These are phyloP conservation scores for Lactifluus echinatus DNA, from an alignment of 768 basidiomycete genomes.

Conservation along the genomic window DNA sequence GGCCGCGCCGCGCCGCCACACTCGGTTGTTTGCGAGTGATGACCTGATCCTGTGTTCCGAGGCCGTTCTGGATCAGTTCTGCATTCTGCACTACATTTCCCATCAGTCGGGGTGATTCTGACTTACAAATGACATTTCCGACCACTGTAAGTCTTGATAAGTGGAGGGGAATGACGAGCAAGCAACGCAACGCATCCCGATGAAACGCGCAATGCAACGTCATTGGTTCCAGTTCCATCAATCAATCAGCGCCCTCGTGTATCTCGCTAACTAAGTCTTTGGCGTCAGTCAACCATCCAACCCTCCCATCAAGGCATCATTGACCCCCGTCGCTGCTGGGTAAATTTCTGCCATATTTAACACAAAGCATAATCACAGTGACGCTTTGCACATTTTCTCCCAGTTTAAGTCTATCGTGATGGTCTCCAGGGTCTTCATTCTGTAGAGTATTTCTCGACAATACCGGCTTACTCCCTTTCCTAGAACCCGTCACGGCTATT, in stretches of 20 bases:
- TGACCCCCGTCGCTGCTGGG: background rate
- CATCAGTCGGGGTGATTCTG: background rate
- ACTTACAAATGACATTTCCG: background rate
- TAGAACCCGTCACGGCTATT: background rate
- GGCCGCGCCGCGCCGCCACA: background rate
- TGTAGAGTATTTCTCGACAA: background rate
- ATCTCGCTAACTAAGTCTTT: no score
- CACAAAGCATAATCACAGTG: no score
- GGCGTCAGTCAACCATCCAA: no score
- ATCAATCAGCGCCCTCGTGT: background rate
- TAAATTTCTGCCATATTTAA: background rate
- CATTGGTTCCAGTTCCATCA: background rate
- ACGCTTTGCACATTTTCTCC: no score
- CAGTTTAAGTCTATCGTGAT: background rate
- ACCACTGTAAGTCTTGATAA: background rate
- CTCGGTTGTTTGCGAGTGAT: slow-evolving; percentile 7
- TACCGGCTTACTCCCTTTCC: background rate
- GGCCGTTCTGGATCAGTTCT: background rate
- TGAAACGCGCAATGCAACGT: background rate
- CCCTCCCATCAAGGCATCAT: background rate
- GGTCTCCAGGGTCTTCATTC: slow-evolving; percentile 8
- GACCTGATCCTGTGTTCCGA: background rate
- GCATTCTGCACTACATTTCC: background rate
- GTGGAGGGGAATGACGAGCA: background rate
- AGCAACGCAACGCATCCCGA: no score